Base-by-base conservation (phyloP, 2,329 filamentous ascomycete species). In the Pestalotiopsis sp. region DNA sequence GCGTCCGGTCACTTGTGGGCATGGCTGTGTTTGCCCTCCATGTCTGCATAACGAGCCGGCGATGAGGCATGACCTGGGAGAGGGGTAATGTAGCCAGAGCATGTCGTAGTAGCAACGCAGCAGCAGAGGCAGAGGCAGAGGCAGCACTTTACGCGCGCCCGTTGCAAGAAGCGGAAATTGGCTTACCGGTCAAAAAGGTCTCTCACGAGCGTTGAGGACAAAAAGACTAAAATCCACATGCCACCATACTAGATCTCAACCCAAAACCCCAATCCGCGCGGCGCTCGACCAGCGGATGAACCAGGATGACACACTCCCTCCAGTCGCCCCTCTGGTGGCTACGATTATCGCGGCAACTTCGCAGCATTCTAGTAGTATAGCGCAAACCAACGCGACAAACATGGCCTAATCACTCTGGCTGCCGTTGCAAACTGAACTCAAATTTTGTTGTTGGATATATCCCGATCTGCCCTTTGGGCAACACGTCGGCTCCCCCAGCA, bases 311-410 rank as follows among this genome's bases (percentile, higher is more conserved):
- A 68, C 67, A 68, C 27, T 68, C 20, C 61, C 49, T n/a, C 39
- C 41, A 58, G 9, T 27, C n/a, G 38, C 61, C 36, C 17, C 45
- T 27, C 56, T 38, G 25, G 41, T 36, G 61, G 39, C 36, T 31
- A 20, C 63, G 63, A 67, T 49, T 69, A 67, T 64, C 64, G 68
- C 68, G 68, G 68, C 64, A 69, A 67, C 41, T 39, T 67, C 64
- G 64, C 68, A 66, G 65, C n/a, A 57, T 25, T 41, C 52, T 59
- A 56, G 25, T 49, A 36, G 61, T 39, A 20, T 62, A 62, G 59
- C 36, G 59, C 31, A 27, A 62, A 20, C 17, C 25, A 20, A 62
- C 27, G 17, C 27, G 59, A 39, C 31, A 27, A 62, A 62, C 7
- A 20, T 31, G 39, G 27, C 7, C 59, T 62, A 61, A 62, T 38